A percentile compares a stretch with the other conserved stretches of the same genome.
Conservation (phyloP, 257 asterid genomes). For the Knoxia roxburghii region DNA sequence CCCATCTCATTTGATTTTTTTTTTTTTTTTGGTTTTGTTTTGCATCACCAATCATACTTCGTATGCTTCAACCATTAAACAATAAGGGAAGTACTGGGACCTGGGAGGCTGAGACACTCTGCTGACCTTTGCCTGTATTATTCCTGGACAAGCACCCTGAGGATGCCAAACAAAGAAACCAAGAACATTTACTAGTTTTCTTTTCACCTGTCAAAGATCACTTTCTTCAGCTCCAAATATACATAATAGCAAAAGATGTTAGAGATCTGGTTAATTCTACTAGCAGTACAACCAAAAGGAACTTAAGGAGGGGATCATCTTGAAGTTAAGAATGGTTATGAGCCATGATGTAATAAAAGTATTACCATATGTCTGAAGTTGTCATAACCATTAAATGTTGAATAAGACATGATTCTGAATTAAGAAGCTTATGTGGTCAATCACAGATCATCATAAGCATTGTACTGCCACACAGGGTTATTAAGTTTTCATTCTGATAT, state of each 20-base stretch:
- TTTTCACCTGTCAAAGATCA: background rate
- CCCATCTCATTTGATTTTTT: no score
- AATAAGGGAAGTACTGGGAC: background rate
- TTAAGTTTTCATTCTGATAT: background rate
- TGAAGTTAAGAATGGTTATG: background rate
- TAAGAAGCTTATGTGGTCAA: background rate
- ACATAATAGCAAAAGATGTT: no score
- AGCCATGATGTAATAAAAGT: background rate
- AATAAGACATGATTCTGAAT: background rate
- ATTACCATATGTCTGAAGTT: no score
- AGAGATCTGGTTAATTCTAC: background rate
- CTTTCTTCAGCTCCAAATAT: background rate
- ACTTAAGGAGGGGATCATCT: background rate
- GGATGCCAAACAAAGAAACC: background rate
- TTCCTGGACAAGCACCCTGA: background rate
- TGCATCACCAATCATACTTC: background rate
- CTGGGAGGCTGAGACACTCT: background rate
- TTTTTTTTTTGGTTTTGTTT: no score
- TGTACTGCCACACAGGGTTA: background rate
- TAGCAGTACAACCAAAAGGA: background rate
- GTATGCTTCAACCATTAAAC: background rate
- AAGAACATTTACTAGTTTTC: background rate
- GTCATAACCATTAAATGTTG: background rate
- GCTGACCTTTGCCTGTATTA: background rate
- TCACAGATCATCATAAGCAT: no score